Percentiles rank a stretch among this genome's conserved stretches.
phyloP scores from a whole-genome alignment of 495 filamentous ascomycete species.

The Penicillium dipodomyicola region DNA sequence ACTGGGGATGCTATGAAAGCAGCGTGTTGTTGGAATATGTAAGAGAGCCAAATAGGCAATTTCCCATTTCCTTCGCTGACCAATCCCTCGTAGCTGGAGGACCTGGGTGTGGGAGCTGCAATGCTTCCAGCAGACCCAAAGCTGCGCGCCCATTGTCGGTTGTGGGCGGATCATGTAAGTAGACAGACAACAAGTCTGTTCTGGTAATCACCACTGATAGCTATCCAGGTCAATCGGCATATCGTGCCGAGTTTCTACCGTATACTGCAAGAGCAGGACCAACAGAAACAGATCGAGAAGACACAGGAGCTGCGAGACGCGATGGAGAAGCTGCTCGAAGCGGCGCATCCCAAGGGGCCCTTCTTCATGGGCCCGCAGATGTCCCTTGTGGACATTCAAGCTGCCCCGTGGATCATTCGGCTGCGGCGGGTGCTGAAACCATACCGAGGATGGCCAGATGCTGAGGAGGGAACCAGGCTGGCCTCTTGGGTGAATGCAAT shows the following conservation, averaged over 20 bases:
- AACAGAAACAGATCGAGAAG: slow-evolving; percentile 58
- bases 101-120: slow-evolving; percentile 58
- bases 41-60: slow-evolving; percentile 17
- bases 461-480: slow-evolving; percentile 68
- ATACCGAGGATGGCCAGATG: slow-evolving; percentile 78
- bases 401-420: slow-evolving; percentile 85
- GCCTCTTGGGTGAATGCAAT: slow-evolving; percentile 78
- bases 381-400: slow-evolving; percentile 80
- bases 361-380: slow-evolving; percentile 75
- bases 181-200: background rate
- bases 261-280: slow-evolving; percentile 69
- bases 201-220: slow-evolving; percentile 19
- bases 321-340: slow-evolving; percentile 70
- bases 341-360: slow-evolving; percentile 67
- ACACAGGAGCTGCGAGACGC: slow-evolving; percentile 65
- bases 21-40: slow-evolving; percentile 89
- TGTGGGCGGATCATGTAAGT: slow-evolving; percentile 86
- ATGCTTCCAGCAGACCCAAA: slow-evolving; percentile 65
- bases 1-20: slow-evolving; percentile 88
- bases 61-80: slow-evolving; percentile 10
- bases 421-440: slow-evolving; percentile 70
- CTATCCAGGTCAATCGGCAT: slow-evolving; percentile 69
- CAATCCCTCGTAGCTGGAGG: slow-evolving; percentile 61
- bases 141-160: slow-evolving; percentile 70
- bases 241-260: slow-evolving; percentile 81